Conservation (phyloP, 768 basidiomycete species). For the Tricholoma sp. region DNA sequence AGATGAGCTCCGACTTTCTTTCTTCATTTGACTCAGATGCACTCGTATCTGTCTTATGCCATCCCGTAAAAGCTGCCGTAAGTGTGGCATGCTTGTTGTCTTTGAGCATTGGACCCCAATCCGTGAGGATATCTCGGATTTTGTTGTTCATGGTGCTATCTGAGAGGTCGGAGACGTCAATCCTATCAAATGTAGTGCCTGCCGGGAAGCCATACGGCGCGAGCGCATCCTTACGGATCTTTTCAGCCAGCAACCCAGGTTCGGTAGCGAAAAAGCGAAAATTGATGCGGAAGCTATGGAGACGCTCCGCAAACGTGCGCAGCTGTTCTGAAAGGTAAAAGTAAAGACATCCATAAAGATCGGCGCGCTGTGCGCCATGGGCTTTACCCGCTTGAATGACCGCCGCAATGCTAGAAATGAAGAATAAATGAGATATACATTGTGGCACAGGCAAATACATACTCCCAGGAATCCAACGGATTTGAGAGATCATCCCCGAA, state of each 20-base stretch:
- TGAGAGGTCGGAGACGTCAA: too few species aligned
- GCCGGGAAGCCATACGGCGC: too few species aligned
- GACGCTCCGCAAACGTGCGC: slow-evolving; percentile 1
- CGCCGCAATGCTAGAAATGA: not conserved
- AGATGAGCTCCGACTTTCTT: not conserved
- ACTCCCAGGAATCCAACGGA: slow-evolving; percentile 2
- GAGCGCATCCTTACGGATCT: too few species aligned
- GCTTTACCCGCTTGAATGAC: slow-evolving; percentile 1
- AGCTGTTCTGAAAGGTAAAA: too few species aligned
- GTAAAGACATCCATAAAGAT: too few species aligned
- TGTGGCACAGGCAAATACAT: not conserved
- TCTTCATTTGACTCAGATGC: not conserved
- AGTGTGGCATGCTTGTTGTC: not conserved
- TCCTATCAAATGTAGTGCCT: too few species aligned
- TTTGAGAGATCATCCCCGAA: not conserved
- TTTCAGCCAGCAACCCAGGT: not conserved
- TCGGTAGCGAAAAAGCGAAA: not conserved
- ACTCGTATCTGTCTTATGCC: not conserved
- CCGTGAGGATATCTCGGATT: not conserved
- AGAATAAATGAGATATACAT: not conserved
- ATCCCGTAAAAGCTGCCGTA: not conserved
- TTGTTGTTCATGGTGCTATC: not conserved
- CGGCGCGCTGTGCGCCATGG: not conserved
- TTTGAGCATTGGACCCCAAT: slow-evolving; percentile 1
- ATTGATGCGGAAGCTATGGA: not conserved